Evolutionary conservation across 75 land plant genomes (phyloP).

Genomic region (Adiantum capillusveneris): DNA sequence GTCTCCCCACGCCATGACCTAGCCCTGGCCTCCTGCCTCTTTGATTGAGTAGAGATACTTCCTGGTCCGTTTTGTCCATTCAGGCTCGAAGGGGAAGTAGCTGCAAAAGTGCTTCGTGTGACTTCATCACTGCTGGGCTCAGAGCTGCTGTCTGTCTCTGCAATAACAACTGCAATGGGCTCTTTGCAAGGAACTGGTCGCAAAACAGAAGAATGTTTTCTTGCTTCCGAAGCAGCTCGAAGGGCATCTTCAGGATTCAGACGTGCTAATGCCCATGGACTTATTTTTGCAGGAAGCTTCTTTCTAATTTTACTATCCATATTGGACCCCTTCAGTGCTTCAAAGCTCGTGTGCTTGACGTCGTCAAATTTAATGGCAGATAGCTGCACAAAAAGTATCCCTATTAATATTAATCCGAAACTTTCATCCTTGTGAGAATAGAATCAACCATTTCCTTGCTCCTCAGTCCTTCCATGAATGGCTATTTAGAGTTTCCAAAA

Average conservation of each 20-base stretch:
- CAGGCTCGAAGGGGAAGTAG: too few species aligned
- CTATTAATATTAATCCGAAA: not conserved
- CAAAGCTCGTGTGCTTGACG: not conserved
- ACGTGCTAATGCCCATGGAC: conserved; percentile 88
- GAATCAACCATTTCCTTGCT: too few species aligned
- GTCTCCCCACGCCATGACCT: conserved; percentile 8
- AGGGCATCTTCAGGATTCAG: conserved; percentile 85
- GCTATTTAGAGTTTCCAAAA: too few species aligned
- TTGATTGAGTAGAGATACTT: conserved; percentile 27
- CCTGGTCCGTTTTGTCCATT: conserved; percentile 29
- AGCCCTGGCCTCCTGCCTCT: conserved; percentile 25
- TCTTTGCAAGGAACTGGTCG: conserved; percentile 47
- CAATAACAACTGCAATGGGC: conserved; percentile 9
- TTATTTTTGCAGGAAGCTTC: conserved; percentile 51
- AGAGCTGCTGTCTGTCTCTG: conserved; percentile 50
- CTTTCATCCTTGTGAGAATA: too few species aligned
- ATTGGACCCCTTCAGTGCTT: not conserved
- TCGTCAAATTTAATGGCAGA: not conserved
- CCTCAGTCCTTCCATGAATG: too few species aligned
- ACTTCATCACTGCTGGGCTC: conserved; percentile 26
- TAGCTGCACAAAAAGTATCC: not conserved
- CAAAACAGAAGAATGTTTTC: conserved; percentile 74
- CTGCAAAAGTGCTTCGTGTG: too few species aligned
- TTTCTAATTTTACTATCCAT: not conserved
- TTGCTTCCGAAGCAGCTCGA: conserved; percentile 70